Evolutionary conservation across 805 yeast genomes (phyloP).

Genomic region (Metschnikowia henanensis): DNA sequence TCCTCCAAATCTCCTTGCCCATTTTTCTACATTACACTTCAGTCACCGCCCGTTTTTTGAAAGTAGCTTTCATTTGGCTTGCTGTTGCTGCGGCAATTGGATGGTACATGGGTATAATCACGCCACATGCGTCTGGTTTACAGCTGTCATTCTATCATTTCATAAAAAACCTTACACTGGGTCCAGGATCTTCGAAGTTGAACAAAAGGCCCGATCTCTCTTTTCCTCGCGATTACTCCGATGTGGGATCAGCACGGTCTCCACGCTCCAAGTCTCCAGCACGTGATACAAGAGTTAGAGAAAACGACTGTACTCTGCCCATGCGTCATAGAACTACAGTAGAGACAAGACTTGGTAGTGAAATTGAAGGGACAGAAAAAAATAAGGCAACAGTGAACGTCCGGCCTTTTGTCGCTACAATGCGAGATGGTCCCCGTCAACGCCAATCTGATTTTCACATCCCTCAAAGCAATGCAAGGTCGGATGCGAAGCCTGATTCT

Average conservation of each 20-base stretch:
- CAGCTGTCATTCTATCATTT: background rate
- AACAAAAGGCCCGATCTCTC: background rate
- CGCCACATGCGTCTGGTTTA: background rate
- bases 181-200: background rate
- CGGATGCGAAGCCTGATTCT: background rate
- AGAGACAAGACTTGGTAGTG: background rate
- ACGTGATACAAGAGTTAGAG: background rate
- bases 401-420: conserved; percentile 11
- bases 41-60: conserved; percentile 21
- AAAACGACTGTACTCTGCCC: background rate
- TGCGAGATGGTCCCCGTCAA: conserved; percentile 4
- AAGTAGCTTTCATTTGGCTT: conserved; percentile 26
- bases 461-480: background rate
- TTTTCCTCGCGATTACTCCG: background rate
- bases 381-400: conserved; percentile 7
- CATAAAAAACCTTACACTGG: background rate
- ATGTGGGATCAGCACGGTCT: background rate
- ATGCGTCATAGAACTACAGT: background rate
- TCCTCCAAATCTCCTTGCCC: conserved; percentile 24
- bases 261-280: conserved; percentile 2
- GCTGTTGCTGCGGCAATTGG: conserved; percentile 22
- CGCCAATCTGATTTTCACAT: conserved; percentile 1
- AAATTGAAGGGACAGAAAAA: background rate
- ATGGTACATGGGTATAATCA: conserved; percentile 32
- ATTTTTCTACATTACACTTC: conserved; percentile 22